Base-by-base conservation (phyloP, 2,329 filamentous ascomycete genomes). In the Colletotrichum eleusines region DNA sequence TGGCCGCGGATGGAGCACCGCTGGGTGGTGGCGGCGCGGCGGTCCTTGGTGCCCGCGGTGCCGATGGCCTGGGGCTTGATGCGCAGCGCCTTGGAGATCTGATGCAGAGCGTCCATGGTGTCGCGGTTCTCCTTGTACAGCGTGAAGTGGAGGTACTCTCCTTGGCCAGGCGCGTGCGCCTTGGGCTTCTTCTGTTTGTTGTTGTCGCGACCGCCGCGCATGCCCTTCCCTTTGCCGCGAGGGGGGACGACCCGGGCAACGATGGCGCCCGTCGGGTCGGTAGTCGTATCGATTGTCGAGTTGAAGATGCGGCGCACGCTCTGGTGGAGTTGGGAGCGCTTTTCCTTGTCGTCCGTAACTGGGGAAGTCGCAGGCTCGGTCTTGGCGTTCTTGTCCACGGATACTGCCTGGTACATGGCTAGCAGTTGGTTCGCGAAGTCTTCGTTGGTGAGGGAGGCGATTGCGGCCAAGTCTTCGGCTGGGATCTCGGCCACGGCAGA, bases 121-220 rank as follows among this genome's bases (percentile, higher is more conserved):
- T 98, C 95, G 78, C 95, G 95, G 82, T 98, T 98, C 82, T 97
- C 95, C 82, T 98, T 98, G 88, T 95, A 97, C 62, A 98, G 85
- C 0, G 93, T 95, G 79, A 97, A 97, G 80, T 97, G 94, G 18
- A 97, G 84, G 79, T 94, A 96, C 59, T 94, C 91, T 23, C 92
- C 94, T 86, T 80, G 72, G 69, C 76, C 74, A 73, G 73, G 62
- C 58, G 66, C 71, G n/a, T 57, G 58, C 35, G 66, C 59, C 59
- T 70, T 72, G 69, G 59, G 58, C 44, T 71, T 65, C 58, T 65
- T 64, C 31, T 69, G 70, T 20, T 63, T 63, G 59, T 60, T 72
- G 18, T 72, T 73, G 46, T 73, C 73, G 38, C 76, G 75, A 35
- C 75, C 77, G 42, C 76, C 73, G 35, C 77, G 75, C 51, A 69